These are phyloP conservation scores for Exophiala dermatitidis DNA, from an alignment of 2,329 filamentous ascomycete genomes.

Conservation along the genomic window DNA sequence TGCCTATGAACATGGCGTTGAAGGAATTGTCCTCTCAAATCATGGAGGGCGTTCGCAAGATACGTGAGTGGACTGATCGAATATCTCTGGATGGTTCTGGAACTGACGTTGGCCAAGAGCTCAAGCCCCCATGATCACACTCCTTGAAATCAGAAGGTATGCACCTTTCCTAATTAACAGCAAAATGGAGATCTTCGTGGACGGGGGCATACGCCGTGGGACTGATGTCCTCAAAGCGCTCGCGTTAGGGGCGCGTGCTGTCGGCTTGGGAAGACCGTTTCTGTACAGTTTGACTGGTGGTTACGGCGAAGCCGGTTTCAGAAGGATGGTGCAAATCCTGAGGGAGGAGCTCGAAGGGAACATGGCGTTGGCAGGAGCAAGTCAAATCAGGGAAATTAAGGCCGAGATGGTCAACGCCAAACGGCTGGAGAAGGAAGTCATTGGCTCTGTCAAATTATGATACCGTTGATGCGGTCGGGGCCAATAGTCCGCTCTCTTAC, in stretches of 20 bases:
- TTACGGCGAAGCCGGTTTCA: slow-evolving; percentile 43
- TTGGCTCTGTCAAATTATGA: slow-evolving; percentile 30
- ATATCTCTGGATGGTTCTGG: neutral
- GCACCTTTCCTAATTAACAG: slow-evolving; percentile 47
- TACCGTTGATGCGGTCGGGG: neutral
- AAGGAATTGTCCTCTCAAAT: slow-evolving; percentile 52
- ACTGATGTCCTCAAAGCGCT: slow-evolving; percentile 51
- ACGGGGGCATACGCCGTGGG: slow-evolving; percentile 48
- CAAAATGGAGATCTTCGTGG: slow-evolving; percentile 46
- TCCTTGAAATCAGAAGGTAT: slow-evolving; percentile 45
- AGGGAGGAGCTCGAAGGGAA: slow-evolving; percentile 33
- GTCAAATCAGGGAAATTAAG: slow-evolving; percentile 27
- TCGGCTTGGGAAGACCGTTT: slow-evolving; percentile 48
- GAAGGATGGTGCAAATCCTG: slow-evolving; percentile 34
- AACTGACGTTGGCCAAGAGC: slow-evolving; percentile 17
- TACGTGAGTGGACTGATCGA: slow-evolving; percentile 28
- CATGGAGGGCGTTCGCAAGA: slow-evolving; percentile 53
- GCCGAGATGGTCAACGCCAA: slow-evolving; percentile 31
- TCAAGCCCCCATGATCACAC: slow-evolving; percentile 44
- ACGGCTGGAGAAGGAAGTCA: slow-evolving; percentile 31
- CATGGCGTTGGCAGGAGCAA: slow-evolving; percentile 33
- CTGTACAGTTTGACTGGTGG: slow-evolving; percentile 48
- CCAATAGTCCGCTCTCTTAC: too few species aligned
- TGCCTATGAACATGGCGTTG: slow-evolving; percentile 44
- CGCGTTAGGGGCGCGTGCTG: slow-evolving; percentile 47